phyloP scores from a whole-genome alignment of 768 basidiomycete species.

The Mycena filopes region DNA sequence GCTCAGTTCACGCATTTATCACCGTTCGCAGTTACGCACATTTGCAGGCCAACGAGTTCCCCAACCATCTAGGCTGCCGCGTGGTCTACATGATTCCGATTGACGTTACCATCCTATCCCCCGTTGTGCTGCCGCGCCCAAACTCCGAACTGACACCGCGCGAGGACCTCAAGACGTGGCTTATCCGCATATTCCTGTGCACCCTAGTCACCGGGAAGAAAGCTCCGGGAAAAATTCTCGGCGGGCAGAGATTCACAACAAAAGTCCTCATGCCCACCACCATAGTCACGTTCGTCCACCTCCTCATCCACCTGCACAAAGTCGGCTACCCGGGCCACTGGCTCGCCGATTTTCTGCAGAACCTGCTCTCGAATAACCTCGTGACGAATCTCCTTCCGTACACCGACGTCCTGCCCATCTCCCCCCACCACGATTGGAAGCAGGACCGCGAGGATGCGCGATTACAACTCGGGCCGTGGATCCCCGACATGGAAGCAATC shows the following conservation, averaged over 20 bases:
- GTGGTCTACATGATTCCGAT: not conserved
- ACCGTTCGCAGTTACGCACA: constrained; percentile 2
- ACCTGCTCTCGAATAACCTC: constrained; percentile 39
- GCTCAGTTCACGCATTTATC: not conserved
- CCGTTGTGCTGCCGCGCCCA: not conserved
- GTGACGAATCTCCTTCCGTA: constrained; percentile 40
- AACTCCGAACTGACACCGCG: not conserved
- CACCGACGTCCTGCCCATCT: constrained; percentile 9
- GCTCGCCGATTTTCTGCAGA: constrained; percentile 44
- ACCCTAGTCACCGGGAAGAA: not conserved
- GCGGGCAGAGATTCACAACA: not conserved
- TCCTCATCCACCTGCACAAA: constrained; percentile 44
- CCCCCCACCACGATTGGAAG: not conserved
- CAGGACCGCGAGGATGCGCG: not conserved
- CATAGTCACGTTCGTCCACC: constrained; percentile 44
- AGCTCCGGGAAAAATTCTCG: too few species aligned
- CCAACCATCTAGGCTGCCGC: constrained; percentile 2
- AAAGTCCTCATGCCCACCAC: constrained; percentile 39
- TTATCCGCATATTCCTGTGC: constrained; percentile 5
- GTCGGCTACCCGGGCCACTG: constrained; percentile 50
- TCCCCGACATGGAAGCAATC: constrained; percentile 7
- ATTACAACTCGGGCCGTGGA: not conserved
- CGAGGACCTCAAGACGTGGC: not conserved
- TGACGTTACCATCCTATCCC: not conserved
- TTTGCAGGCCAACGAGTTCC: not conserved